Base-by-base conservation (phyloP, 2,329 filamentous ascomycete genomes). In the Sclerotinia nivalis region DNA sequence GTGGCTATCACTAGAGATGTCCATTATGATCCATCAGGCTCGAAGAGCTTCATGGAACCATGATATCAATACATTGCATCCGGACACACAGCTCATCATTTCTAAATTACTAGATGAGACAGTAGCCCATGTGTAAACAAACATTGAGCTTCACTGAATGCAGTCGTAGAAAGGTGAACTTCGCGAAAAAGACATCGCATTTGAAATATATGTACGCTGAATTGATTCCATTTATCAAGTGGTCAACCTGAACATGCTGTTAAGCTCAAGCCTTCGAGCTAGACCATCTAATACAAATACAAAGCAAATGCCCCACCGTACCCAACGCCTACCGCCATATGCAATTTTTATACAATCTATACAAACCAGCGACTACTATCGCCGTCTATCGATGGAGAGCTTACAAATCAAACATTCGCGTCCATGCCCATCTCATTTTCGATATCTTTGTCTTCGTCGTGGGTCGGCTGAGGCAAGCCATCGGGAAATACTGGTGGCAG, bases 401-500 rank as follows among this genome's bases (percentile, higher is more conserved):
- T 13, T 43, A 4, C 1, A 9, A 50, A 40, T 43, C n/a, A 40
- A 28, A 13, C 10, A 52, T 65, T 37, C 0, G 18, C 22, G 13
- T 43, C 34, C 18, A 28, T 10, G n/a, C 20, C 28, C 47, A 52
- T 40, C 9, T 40, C 1, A 22, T 37, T 28, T 37, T 40, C 6
- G 47, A 37, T 10, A 40, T 40, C 5, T 43, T 43, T 12, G 40
- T 61, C 59, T 37, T 40, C 9, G 13, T 25, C n/a, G 1, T 18
- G 1, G n/a, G 34, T 13, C 20, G 31, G 47, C 15, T 40, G 61
- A 43, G 34, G 6, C 34, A 8, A 37, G 2, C 22, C 55, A n/a
- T 58, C 5, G 1, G 22, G 6, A 22, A 28, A 28, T 20, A 22
- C 18, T 40, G n/a, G 10, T 37, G 77, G 77, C n/a, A 76, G 66